These are phyloP conservation scores for Fraxinus ornus DNA, from an alignment of 305 asterid genomes.

Conservation along the genomic window DNA sequence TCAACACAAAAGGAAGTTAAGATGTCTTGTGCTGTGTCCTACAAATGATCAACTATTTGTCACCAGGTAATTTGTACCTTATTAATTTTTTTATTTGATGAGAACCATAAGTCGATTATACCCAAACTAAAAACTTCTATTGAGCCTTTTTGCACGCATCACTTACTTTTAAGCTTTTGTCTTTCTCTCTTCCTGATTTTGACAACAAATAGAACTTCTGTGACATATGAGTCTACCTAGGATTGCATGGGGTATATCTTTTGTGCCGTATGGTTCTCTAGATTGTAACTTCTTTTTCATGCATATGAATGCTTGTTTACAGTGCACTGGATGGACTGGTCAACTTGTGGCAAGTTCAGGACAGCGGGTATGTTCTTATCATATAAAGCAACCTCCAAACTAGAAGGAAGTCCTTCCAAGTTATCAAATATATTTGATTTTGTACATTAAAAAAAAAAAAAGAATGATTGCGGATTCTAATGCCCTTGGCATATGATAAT, in stretches of 20 bases:
- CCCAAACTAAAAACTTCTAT: not conserved
- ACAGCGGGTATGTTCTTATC: conserved; percentile 58
- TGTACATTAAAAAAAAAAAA: not conserved
- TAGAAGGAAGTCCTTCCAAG: conserved; percentile 13
- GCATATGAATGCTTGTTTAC: conserved; percentile 34
- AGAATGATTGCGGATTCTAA: not conserved
- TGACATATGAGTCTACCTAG: not conserved
- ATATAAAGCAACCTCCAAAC: conserved; percentile 24
- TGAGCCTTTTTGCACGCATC: not conserved
- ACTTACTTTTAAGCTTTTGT: not conserved
- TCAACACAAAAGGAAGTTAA: conserved; percentile 87
- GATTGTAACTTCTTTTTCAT: not conserved
- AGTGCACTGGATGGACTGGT: conserved; percentile 92
- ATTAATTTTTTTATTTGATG: not conserved
- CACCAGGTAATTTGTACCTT: conserved; percentile 58
- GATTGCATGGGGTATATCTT: not conserved
- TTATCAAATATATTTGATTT: not conserved
- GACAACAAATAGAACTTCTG: not conserved
- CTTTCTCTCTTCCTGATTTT: conserved; percentile 1
- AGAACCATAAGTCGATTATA: not conserved
- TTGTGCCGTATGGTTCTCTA: not conserved
- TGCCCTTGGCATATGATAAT: not conserved
- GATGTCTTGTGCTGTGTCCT: conserved; percentile 85
- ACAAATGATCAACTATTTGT: conserved; percentile 76
- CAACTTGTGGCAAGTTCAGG: conserved; percentile 85